Percentiles rank a stretch among this genome's conserved stretches.
Conservation (phyloP, 2,329 filamentous ascomycete genomes). For the Cadophora sp. region DNA sequence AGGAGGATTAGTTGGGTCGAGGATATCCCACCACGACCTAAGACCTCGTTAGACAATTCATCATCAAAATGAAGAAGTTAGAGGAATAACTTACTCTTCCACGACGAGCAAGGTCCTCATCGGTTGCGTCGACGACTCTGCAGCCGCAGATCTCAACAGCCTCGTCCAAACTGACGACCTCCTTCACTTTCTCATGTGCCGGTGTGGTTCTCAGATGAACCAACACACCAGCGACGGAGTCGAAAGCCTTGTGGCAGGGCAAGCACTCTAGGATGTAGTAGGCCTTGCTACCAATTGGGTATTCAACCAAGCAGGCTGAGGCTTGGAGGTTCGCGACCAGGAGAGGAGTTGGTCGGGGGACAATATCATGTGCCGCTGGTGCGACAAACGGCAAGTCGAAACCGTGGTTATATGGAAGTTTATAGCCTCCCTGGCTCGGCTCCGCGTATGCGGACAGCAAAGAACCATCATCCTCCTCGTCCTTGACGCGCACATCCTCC, state of each 20-base stretch:
- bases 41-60: not conserved
- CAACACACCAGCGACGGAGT: not conserved
- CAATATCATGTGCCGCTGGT: not conserved
- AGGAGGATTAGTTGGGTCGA: not conserved
- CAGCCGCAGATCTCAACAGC: conserved; percentile 10
- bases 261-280: conserved; percentile 1
- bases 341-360: not conserved
- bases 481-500: not conserved
- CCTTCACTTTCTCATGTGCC: not conserved
- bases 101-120: not conserved
- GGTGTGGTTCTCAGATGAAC: not conserved
- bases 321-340: not conserved
- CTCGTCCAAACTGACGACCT: not conserved
- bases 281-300: not conserved
- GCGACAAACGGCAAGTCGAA: not conserved
- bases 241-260: not conserved
- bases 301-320: not conserved
- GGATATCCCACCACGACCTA: not conserved
- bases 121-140: not conserved
- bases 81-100: not conserved
- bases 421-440: not conserved
- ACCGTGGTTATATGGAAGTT: not conserved
- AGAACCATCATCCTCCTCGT: not conserved
- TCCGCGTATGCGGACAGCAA: not conserved
- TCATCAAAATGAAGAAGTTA: not conserved